Evolutionary conservation across 805 yeast genomes (phyloP), one percentile per base, ranked within the genome.

Genomic region (Sugiyamaella marilandica): DNA sequence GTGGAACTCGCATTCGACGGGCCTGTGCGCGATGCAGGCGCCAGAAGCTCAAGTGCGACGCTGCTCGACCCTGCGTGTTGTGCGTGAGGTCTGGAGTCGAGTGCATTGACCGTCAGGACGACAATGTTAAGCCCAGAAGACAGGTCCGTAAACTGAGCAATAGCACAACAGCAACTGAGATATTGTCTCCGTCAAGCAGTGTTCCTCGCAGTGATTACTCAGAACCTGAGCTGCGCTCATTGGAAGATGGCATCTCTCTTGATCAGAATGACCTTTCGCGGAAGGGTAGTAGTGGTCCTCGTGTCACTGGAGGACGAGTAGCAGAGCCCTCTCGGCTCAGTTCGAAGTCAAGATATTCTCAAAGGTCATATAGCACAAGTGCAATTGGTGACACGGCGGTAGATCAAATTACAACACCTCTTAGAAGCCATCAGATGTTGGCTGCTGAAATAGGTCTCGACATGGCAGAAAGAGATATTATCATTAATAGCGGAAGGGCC

Each of bases 1-100:
- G 43, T 16, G 43, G 16, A 14, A 14, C 43, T 13, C 51, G 74
- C 73, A 80, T 50, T 24, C 49, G 53, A 13, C 13, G 45, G 31
- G 53, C 53, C n/a, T 50, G 53, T 31, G 50, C 37, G 14, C 44
- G 53, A 10, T 50, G 53, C 26, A 29, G 53, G 14, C 26, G 34
- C 32, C 53, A 50, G 33, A 50, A 50, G 34, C 50, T 50, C n/a
- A 50, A 45, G 26, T 50, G 53, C 24, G 53, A 50, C 29, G 50
- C 47, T 11, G 16, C 14, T 13, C 18, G 53, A 31, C 53, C 53
- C 2, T 50, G 53, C 19, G 24, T 39, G 5, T 21, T 39, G 21
- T 39, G 43, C 9, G 24, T 36, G 26, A 19, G 54, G 29, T 47
- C 51, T 32, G 47, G 51, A 16, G 45, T 39, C 8, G 26, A 32